These are phyloP conservation scores for Cercospora janseana DNA, from an alignment of 2,329 filamentous ascomycete genomes.

Conservation along the genomic window DNA sequence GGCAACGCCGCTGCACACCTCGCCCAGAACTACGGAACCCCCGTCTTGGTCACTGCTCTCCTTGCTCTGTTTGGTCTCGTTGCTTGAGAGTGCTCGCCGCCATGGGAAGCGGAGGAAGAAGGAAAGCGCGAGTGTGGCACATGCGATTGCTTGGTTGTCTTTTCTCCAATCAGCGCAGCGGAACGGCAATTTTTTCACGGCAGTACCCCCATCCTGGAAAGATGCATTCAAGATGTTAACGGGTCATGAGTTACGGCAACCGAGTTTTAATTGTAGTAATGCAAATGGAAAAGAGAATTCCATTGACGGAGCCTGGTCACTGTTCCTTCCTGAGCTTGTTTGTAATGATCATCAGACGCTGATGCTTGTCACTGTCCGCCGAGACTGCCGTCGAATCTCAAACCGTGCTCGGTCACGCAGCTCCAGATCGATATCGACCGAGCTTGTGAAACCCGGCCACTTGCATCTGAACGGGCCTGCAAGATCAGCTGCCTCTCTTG, in stretches of 20 bases:
- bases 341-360: neutral
- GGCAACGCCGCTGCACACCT: constrained; percentile 44
- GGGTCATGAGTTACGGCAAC: constrained; percentile 14
- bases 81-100: constrained; percentile 45
- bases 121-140: too few species aligned
- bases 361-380: too few species aligned
- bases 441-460: too few species aligned
- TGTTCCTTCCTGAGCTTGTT: neutral
- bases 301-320: too few species aligned
- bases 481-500: too few species aligned
- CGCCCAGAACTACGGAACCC: constrained; percentile 53
- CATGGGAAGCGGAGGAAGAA: too few species aligned
- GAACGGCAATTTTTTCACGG: constrained; percentile 8
- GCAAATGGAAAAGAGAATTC: neutral
- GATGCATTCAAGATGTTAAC: constrained; percentile 13
- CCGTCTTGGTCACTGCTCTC: constrained; percentile 50
- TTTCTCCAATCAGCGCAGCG: constrained; percentile 8
- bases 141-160: constrained; percentile 5
- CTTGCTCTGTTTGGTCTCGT: constrained; percentile 57
- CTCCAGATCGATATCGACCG: too few species aligned
- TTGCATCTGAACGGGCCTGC: too few species aligned
- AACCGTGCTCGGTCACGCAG: too few species aligned
- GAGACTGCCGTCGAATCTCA: too few species aligned
- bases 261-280: constrained; percentile 14
- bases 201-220: constrained; percentile 13